Evolutionary conservation across 805 yeast species (phyloP).

Genomic region (Jamesozyma hellenica): DNA sequence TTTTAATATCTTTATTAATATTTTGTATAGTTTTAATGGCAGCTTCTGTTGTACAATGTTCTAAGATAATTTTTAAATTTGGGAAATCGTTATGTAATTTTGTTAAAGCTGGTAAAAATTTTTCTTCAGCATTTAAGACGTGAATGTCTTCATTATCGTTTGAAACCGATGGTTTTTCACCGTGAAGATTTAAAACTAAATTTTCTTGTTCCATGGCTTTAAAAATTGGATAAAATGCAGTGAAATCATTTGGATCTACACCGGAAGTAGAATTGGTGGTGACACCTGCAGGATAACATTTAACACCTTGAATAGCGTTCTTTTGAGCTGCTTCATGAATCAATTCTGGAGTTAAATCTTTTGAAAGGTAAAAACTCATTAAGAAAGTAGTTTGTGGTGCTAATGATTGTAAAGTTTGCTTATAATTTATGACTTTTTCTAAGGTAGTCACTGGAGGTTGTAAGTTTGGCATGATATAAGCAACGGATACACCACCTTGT

Average conservation of each 20-base stretch:
- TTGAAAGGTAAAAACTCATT: slow-evolving; percentile 80
- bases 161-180: slow-evolving; percentile 75
- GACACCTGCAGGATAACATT: slow-evolving; percentile 98
- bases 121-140: slow-evolving; percentile 88
- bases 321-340: slow-evolving; percentile 65
- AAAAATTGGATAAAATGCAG: slow-evolving; percentile 80
- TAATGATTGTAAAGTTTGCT: slow-evolving; percentile 46
- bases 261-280: slow-evolving; percentile 94
- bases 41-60: slow-evolving; percentile 88
- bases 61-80: slow-evolving; percentile 71
- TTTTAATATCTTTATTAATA: slow-evolving; percentile 41
- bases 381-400: slow-evolving; percentile 80
- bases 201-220: slow-evolving; percentile 74
- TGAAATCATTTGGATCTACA: slow-evolving; percentile 86
- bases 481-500: slow-evolving; percentile 84
- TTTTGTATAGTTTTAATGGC: slow-evolving; percentile 70
- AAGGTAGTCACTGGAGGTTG: slow-evolving; percentile 84
- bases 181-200: slow-evolving; percentile 81
- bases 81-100: slow-evolving; percentile 80
- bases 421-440: slow-evolving; percentile 62
- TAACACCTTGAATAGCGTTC: slow-evolving; percentile 74
- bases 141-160: slow-evolving; percentile 62
- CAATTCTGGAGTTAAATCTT: slow-evolving; percentile 74
- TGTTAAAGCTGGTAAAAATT: slow-evolving; percentile 78
- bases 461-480: slow-evolving; percentile 92